Conservation (phyloP, 2,329 filamentous ascomycete genomes). For the Beauveria australis region DNA sequence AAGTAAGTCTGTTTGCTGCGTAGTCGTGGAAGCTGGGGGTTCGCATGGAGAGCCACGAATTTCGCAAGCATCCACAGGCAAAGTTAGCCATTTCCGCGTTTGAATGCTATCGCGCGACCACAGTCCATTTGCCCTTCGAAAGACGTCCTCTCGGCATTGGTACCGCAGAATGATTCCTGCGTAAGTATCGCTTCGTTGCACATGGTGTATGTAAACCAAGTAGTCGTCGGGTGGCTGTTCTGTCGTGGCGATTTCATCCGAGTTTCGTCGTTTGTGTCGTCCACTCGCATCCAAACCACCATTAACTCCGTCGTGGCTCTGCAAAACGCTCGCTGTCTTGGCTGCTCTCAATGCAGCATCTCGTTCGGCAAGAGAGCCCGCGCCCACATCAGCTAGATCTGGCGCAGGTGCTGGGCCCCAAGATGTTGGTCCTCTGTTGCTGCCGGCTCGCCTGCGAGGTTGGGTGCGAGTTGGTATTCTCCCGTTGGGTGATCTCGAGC, state of each 20-base stretch:
- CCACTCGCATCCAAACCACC: slow-evolving; percentile 47
- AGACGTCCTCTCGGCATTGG: slow-evolving; percentile 72
- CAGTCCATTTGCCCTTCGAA: slow-evolving; percentile 83
- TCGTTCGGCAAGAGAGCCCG: slow-evolving; percentile 44
- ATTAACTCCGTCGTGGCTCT: slow-evolving; percentile 53
- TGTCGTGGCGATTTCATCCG: slow-evolving; percentile 47
- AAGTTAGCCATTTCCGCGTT: slow-evolving; percentile 66
- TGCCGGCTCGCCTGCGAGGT: slow-evolving; percentile 15
- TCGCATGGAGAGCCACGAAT: slow-evolving; percentile 66
- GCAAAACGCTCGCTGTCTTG: slow-evolving; percentile 50
- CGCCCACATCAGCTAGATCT: slow-evolving; percentile 40
- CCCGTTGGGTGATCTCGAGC: slow-evolving; percentile 4
- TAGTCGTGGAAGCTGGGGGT: slow-evolving; percentile 34
- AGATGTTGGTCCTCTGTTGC: slow-evolving; percentile 12
- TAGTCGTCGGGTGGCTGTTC: slow-evolving; percentile 63
- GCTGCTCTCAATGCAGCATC: slow-evolving; percentile 47
- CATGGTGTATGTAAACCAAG: slow-evolving; percentile 83
- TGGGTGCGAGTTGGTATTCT: slow-evolving; percentile 12
- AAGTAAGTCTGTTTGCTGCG: slow-evolving; percentile 41
- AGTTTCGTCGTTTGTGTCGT: slow-evolving; percentile 57
- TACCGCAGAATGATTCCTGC: slow-evolving; percentile 87
- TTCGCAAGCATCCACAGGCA: slow-evolving; percentile 85
- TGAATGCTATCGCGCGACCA: slow-evolving; percentile 94
- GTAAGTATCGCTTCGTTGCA: slow-evolving; percentile 75
- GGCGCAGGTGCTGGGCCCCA: slow-evolving; percentile 49